Percentiles rank a stretch among this genome's conserved stretches.
Evolutionary conservation across 345 rosid genomes (phyloP).

Genomic region (Pugionium cornutum): DNA sequence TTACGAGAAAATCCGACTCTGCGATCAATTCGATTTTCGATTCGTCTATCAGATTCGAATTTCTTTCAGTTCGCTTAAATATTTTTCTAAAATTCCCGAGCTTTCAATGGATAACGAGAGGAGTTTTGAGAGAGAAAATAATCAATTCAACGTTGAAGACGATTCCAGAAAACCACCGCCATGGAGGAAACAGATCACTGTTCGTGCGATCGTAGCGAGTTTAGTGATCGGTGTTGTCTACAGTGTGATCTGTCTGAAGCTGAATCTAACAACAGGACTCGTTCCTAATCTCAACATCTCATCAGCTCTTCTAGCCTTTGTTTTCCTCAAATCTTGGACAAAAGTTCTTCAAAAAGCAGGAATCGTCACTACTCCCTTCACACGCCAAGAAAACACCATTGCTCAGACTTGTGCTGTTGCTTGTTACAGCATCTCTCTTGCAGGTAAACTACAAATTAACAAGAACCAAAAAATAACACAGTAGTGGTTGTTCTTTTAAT

Average conservation of each 20-base stretch:
- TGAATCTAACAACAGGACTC: slow-evolving; percentile 87
- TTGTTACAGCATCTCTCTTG: slow-evolving; percentile 87
- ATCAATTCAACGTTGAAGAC: slow-evolving; percentile 6
- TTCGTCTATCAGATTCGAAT: not conserved
- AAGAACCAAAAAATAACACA: too few species aligned
- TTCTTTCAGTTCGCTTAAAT: not conserved
- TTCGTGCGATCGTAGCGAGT: slow-evolving; percentile 73
- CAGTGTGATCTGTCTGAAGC: slow-evolving; percentile 86
- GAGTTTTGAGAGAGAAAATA: slow-evolving; percentile 21
- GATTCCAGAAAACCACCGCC: slow-evolving; percentile 58
- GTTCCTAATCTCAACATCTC: slow-evolving; percentile 97
- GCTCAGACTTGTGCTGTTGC: slow-evolving; percentile 96
- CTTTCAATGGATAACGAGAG: slow-evolving; percentile 21
- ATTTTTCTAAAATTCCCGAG: not conserved
- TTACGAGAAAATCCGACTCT: not conserved
- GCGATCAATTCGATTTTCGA: not conserved
- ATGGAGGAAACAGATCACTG: slow-evolving; percentile 82
- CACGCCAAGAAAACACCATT: slow-evolving; percentile 86
- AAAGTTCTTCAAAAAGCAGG: slow-evolving; percentile 75
- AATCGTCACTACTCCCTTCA: slow-evolving; percentile 65
- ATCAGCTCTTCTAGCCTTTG: slow-evolving; percentile 83
- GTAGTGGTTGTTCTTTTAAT: not conserved
- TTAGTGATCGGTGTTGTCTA: slow-evolving; percentile 68
- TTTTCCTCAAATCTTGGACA: slow-evolving; percentile 77
- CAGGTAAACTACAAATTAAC: slow-evolving; percentile 47